Base-by-base conservation (phyloP, 371 early-diverging fungal genomes). In the Rhizopus arrhizus region DNA sequence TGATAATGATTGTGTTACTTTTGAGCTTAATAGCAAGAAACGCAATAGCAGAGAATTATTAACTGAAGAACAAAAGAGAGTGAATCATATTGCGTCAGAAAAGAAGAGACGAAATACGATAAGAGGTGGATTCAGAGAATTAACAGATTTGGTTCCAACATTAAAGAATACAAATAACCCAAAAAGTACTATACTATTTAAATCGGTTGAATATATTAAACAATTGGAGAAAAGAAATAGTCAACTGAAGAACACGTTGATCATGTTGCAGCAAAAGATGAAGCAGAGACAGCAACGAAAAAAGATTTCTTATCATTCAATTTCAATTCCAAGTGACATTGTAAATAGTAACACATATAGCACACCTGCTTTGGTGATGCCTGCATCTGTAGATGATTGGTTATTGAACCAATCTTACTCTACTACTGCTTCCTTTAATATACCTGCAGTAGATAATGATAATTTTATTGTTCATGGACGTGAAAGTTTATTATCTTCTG, bases 11-110 rank as follows among this genome's bases (percentile, higher is more conserved):
- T n/a, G 46, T 38, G 40, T 38, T 38, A 45, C 46, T 3, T 16
- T 45, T 52, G 63, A 43, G 34, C 42, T 61, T 34, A 31, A 40
- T n/a, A 61, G 11, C 38, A 16, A 16, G 11, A 47, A 9, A 35
- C 45, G 33, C 49, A n/a, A 62, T 31, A n/a, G 5, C 13, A 43
- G 56, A 45, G 57, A 52, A 28, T 10, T 59, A 5, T 45, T 65
- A 38, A 45, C 94, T 57, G 88, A 91, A 0, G 92, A 90, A 32
- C 81, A 87, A 22, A 92, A 94, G 58, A 80, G 89, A 58, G 87
- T 89, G 8, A 94, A 93, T 70, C 94, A 94, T 73, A 93, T 94
- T 68, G 89, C 87, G 0, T 89, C 90, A n/a, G 94, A 93, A 69
- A 90, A 94, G 71, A 89, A 90, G 61, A 87, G 95, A 28, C 85